Evolutionary conservation across 257 asterid genomes (phyloP), one percentile per base, ranked within the genome.

Genomic region (Jacaranda mimosifolia): DNA sequence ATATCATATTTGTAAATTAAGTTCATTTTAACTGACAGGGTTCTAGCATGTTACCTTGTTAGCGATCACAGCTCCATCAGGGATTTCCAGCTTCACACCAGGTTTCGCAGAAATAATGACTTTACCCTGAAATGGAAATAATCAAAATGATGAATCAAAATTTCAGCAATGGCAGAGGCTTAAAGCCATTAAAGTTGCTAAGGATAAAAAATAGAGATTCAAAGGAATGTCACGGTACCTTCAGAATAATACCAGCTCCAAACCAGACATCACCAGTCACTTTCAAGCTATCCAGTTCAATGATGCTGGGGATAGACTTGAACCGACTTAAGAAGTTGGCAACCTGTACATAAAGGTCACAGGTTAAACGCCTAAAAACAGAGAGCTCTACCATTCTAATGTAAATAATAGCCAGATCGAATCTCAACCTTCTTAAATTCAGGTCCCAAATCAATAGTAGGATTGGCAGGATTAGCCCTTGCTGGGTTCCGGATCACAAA

Each of bases 251-350:
- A 68, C 87, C 87, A 84, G 93, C 81, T 83, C 97, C 99, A 82
- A 96, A 93, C 89, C 93, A 91, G 51, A 94, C 97, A 63, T 96
- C 97, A 18, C 98, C 98, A 0, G 88, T 62, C 83, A 96, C 98
- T 90, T 96, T 96, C 89, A 96, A 81, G 92, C 90, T 85, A 68
- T 90, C 98, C 64, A 96, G 90, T 13, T 88, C 96, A 63, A 96
- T 84, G 82, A 96, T 96, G 87, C 99, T 96, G 72, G 99, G 98
- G 69, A 93, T 96, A 42, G 98, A 87, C 88, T 96, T 91, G 87
- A 96, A 96, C 65, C 96, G 97, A 26, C 86, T 74, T 8, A 96
- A 79, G 92, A 96, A 96, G 88, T 81, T 79, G 40, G 93, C 91
- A 69, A 93, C 99, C 99, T 94, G 77, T 26, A 65, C 17, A 60